phyloP scores from a whole-genome alignment of 495 filamentous ascomycete genomes.

The Trichoderma virens region DNA sequence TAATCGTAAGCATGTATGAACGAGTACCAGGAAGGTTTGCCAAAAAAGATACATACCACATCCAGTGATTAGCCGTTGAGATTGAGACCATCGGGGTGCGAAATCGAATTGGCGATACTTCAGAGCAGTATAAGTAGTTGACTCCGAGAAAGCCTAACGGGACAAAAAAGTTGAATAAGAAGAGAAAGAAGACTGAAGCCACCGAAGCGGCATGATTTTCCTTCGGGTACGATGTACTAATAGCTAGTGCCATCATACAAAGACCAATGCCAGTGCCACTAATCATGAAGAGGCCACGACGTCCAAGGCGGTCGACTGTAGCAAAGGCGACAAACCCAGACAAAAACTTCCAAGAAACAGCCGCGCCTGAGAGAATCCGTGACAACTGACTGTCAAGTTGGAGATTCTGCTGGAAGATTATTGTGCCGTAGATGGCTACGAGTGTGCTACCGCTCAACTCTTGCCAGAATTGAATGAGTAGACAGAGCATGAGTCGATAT shows the following conservation, averaged over 20 bases:
- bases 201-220: conserved; percentile 25
- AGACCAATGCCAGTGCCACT: conserved; percentile 40
- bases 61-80: conserved; percentile 44
- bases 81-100: conserved; percentile 46
- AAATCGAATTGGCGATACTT: conserved; percentile 47
- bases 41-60: conserved; percentile 28
- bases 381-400: conserved; percentile 32
- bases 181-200: conserved; percentile 46
- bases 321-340: conserved; percentile 43
- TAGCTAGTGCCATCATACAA: conserved; percentile 34
- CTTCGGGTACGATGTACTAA: conserved; percentile 30
- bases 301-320: conserved; percentile 46
- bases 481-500: conserved; percentile 23
- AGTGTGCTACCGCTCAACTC: conserved; percentile 53
- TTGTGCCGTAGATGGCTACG: conserved; percentile 53
- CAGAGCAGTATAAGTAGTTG: conserved; percentile 51
- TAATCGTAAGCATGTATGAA: conserved; percentile 16
- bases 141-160: conserved; percentile 51
- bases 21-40: not conserved
- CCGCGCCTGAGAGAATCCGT: conserved; percentile 32
- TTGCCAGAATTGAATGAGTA: conserved; percentile 37
- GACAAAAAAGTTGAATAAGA: conserved; percentile 55
- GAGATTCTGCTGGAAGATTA: conserved; percentile 52
- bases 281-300: conserved; percentile 46
- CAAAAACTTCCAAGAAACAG: conserved; percentile 46